Evolutionary conservation across 2,329 filamentous ascomycete genomes (phyloP).

Genomic region (Cryphonectria carpinicola): DNA sequence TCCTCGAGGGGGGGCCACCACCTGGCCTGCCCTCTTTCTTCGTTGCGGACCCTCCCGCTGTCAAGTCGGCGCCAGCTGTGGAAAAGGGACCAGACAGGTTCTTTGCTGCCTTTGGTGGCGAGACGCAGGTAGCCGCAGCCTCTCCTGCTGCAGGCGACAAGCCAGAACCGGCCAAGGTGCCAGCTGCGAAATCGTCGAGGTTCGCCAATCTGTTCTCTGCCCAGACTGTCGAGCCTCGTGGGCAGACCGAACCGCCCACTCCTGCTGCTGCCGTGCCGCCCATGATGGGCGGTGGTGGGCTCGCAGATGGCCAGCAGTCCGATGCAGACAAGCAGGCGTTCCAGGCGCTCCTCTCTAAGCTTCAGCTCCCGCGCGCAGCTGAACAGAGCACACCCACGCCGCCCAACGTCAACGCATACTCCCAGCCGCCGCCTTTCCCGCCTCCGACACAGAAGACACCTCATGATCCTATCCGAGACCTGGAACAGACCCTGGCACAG

Average conservation of each 20-base stretch:
- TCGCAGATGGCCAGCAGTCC: slow-evolving; percentile 35
- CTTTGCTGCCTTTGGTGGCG: slow-evolving; percentile 63
- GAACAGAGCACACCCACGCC: slow-evolving; percentile 42
- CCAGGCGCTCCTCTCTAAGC: slow-evolving; percentile 78
- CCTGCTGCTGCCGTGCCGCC: slow-evolving; percentile 40
- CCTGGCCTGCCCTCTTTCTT: slow-evolving; percentile 34
- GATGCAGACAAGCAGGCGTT: slow-evolving; percentile 86
- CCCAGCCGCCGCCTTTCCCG: slow-evolving; percentile 44
- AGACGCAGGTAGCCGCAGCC: slow-evolving; percentile 32
- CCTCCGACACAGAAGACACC: slow-evolving; percentile 30
- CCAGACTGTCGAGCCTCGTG: slow-evolving; percentile 54
- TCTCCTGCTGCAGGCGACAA: slow-evolving; percentile 44
- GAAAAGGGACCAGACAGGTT: slow-evolving; percentile 78
- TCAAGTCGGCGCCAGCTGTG: slow-evolving; percentile 63
- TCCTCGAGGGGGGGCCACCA: not conserved
- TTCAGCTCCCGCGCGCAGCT: slow-evolving; percentile 54
- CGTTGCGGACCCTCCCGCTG: slow-evolving; percentile 40
- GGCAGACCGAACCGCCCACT: slow-evolving; percentile 53
- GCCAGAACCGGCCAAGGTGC: slow-evolving; percentile 54
- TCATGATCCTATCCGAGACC: slow-evolving; percentile 26
- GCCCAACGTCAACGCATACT: slow-evolving; percentile 48
- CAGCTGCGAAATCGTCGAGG: slow-evolving; percentile 73
- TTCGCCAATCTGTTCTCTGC: slow-evolving; percentile 81
- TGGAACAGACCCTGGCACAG: slow-evolving; percentile 31
- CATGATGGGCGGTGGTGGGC: slow-evolving; percentile 12